Base-by-base conservation (phyloP, 495 filamentous ascomycete genomes). In the Aspergillus haitiensis region DNA sequence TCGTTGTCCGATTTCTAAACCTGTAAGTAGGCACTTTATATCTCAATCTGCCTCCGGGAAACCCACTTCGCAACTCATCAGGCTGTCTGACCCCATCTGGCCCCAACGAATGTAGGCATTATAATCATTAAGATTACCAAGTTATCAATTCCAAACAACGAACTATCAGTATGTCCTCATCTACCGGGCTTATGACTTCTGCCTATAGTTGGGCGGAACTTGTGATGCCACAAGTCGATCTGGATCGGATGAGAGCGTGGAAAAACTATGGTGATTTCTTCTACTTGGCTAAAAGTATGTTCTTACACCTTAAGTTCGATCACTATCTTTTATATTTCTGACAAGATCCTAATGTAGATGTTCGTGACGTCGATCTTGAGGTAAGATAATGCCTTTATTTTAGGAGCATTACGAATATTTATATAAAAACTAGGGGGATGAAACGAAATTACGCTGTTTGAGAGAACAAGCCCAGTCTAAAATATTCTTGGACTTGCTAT, bases 401-500 rank as follows among this genome's bases (percentile, higher is more conserved):
- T 27, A 27, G 21, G 21, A 27, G 21, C 21, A 27, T 3, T 27
- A 27, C 21, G 21, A 27, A 27, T 27, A 27, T 27, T 27, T 27
- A 27, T 3, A 27, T 27, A 27, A 3, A 27, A 40, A 4, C 1
- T 8, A 40, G 37, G 37, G 37, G 21, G 21, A 27, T 27, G 21
- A 27, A 27, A 27, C 21, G 4, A 6, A 11, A 3, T 40, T n/a
- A 9, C 37, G 37, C n/a, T 40, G 37, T n/a, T 6, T n/a, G 37
- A 40, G 37, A 40, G 37, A 40, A 40, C 7, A 40, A 40, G n/a
- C 37, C 37, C 37, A 40, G 7, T 40, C 4, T n/a, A n/a, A 40
- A 40, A 40, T 40, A 40, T 40, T 40, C n/a, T n/a, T 40, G 37
- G 37, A 40, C n/a, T n/a, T 40, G 37, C 37, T 40, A n/a, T 40